Conservation (phyloP, 345 rosid species). For the Salix arbutifolia region DNA sequence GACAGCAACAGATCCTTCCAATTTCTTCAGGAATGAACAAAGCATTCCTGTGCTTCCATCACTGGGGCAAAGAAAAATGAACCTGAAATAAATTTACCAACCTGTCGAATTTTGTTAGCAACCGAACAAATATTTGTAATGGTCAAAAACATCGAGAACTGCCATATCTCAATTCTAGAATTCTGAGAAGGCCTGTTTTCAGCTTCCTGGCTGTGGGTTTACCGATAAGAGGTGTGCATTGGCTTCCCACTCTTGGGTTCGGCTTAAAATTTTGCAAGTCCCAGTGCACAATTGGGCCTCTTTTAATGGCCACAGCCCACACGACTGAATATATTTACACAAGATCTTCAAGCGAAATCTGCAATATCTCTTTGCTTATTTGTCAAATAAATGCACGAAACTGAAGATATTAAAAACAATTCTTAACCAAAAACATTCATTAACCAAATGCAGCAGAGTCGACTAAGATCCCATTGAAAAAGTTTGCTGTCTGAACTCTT, state of each 20-base stretch:
- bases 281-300: not conserved
- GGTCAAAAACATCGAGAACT: not conserved
- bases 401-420: not conserved
- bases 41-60: conserved; percentile 9
- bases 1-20: conserved; percentile 13
- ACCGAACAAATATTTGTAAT: not conserved
- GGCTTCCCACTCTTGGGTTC: not conserved
- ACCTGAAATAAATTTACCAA: not conserved
- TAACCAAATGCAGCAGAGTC: not conserved
- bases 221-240: not conserved
- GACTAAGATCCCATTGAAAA: not conserved
- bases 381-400: not conserved
- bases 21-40: conserved; percentile 18
- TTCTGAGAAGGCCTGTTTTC: not conserved
- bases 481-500: not conserved
- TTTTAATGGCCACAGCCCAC: not conserved
- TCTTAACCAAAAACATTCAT: not conserved
- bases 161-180: not conserved
- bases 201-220: not conserved
- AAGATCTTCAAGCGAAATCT: not conserved
- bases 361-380: not conserved
- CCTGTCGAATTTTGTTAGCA: not conserved
- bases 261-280: not conserved
- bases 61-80: not conserved
- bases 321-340: no score